A percentile compares a stretch with the other conserved stretches of the same genome.
These are phyloP conservation scores for Amauroascus niger DNA, from an alignment of 2,329 filamentous ascomycete species.

Conservation along the genomic window DNA sequence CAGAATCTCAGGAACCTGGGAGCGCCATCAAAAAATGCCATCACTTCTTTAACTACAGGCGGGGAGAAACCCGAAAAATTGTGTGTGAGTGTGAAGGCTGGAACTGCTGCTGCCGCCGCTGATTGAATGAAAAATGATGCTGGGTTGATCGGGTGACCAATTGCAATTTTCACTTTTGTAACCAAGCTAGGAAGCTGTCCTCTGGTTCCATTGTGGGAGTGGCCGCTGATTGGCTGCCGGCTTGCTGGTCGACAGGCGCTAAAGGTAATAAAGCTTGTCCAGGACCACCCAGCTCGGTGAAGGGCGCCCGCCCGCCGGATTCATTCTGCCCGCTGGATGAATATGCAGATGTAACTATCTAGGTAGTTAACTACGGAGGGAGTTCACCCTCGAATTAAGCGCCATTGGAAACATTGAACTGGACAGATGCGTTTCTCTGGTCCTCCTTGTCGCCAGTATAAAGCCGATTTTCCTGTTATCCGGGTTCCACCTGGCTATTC, in stretches of 20 bases:
- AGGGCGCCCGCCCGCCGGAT: no score
- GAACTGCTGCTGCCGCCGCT: not conserved
- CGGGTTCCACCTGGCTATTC: not conserved
- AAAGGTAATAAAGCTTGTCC: not conserved
- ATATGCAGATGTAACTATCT: no score
- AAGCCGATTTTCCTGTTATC: not conserved
- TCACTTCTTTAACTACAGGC: no score
- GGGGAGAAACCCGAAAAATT: not conserved
- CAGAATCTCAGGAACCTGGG: conserved; percentile 1
- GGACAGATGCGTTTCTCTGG: not conserved
- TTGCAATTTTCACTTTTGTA: conserved; percentile 27
- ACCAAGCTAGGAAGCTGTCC: not conserved
- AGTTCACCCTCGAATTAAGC: not conserved
- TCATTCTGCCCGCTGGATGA: no score
- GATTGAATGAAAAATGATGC: not conserved
- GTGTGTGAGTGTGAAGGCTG: not conserved
- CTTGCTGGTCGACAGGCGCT: conserved; percentile 1
- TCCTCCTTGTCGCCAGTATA: not conserved
- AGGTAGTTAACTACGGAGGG: no score
- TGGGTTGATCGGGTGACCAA: conserved; percentile 32
- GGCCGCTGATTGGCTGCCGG: not conserved
- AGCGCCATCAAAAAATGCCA: no score
- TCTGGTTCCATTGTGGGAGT: not conserved
- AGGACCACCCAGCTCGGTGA: no score
- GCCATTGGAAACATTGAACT: not conserved